Evolutionary conservation across 1,284 basidiomycete species (phyloP).

Genomic region (Neonothopanus nambi): DNA sequence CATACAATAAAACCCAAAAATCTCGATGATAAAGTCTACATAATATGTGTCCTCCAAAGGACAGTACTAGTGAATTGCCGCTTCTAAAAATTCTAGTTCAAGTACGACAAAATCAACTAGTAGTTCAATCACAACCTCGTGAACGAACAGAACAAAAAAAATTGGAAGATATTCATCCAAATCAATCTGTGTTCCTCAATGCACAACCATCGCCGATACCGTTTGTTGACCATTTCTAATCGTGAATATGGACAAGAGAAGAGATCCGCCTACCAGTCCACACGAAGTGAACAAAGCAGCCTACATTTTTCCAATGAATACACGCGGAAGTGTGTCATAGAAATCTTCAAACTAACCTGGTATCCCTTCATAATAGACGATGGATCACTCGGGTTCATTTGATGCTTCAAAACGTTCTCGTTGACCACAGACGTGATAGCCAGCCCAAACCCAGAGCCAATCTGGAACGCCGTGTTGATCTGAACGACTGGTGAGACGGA

Average conservation of each 20-base stretch:
- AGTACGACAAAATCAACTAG: too few relatives aligned
- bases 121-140: too few relatives aligned
- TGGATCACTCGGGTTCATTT: slow-evolving; percentile 9
- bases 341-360: slow-evolving; percentile 4
- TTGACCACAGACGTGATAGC: slow-evolving; percentile 15
- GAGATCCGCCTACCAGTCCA: slow-evolving; percentile 13
- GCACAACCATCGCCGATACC: slow-evolving; percentile 12
- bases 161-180: too few relatives aligned
- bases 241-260: slow-evolving; percentile 10
- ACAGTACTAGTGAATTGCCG: too few relatives aligned
- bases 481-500: background rate
- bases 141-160: too few relatives aligned
- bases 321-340: background rate
- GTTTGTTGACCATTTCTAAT: slow-evolving; percentile 13
- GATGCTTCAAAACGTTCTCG: slow-evolving; percentile 12
- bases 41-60: too few relatives aligned
- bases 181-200: too few relatives aligned
- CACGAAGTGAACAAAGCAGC: slow-evolving; percentile 14
- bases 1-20: too few relatives aligned
- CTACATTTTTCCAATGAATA: background rate
- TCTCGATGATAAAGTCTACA: too few relatives aligned
- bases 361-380: slow-evolving; percentile 14
- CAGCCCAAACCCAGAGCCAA: slow-evolving; percentile 14
- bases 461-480: slow-evolving; percentile 17
- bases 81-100: too few relatives aligned